phyloP scores from a whole-genome alignment of 441 rosid genomes.

The Brassica hybrid region DNA sequence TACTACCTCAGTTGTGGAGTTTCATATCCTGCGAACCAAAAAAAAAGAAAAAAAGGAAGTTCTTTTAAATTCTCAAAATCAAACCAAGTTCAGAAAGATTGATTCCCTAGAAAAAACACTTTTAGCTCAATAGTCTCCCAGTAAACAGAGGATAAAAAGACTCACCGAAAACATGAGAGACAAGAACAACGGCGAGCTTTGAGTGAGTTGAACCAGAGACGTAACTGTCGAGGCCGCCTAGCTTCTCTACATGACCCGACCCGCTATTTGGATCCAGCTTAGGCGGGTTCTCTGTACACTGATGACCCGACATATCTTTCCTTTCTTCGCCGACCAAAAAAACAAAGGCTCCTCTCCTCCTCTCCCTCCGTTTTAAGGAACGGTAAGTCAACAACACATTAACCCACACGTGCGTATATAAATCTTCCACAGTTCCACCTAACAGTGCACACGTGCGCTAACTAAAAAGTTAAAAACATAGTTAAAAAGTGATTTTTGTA shows the following conservation, averaged over 20 bases:
- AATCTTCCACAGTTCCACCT: neutral
- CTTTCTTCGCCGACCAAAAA: slow-evolving; percentile 17
- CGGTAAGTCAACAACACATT: neutral
- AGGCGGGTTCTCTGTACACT: slow-evolving; percentile 72
- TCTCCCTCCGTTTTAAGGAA: neutral
- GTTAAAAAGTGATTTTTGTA: too few relatives aligned
- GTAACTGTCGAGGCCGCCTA: slow-evolving; percentile 60
- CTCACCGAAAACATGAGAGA: slow-evolving; percentile 66
- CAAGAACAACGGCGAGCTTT: slow-evolving; percentile 53
- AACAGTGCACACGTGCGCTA: slow-evolving; percentile 3
- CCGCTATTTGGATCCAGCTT: slow-evolving; percentile 51
- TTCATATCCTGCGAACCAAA: slow-evolving; percentile 63
- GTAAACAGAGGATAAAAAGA: neutral
- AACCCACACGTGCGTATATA: slow-evolving; percentile 17
- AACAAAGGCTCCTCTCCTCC: neutral
- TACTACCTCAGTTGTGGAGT: slow-evolving; percentile 76
- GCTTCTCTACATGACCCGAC: slow-evolving; percentile 55
- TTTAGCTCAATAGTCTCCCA: neutral
- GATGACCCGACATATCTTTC: slow-evolving; percentile 55
- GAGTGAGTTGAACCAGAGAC: slow-evolving; percentile 56
- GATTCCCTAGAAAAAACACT: neutral
- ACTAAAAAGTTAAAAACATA: neutral
- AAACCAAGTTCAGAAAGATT: slow-evolving; percentile 18
- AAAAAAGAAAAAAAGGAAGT: neutral
- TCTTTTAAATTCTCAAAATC: neutral